Evolutionary conservation across 306 rosid species (phyloP).

Genomic region (Quercus gilva): DNA sequence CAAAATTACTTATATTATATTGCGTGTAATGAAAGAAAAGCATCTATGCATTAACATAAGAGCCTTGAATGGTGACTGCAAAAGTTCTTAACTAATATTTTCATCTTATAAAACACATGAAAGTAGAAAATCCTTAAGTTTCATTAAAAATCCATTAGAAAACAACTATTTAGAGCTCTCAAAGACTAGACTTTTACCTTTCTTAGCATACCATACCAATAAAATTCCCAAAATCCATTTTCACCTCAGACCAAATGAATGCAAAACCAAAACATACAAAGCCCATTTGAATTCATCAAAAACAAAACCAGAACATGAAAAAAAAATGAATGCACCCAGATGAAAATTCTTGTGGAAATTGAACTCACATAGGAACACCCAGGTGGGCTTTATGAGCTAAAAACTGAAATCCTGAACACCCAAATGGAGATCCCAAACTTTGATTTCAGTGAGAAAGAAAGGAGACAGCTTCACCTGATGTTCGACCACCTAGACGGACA

Average conservation of each 20-base stretch:
- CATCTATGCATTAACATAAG: not conserved
- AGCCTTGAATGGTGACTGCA: not conserved
- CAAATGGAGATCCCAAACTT: constrained; percentile 42
- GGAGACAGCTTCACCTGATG: constrained; percentile 46
- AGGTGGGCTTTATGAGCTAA: constrained; percentile 14
- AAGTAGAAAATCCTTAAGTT: constrained; percentile 3
- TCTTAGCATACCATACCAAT: not conserved
- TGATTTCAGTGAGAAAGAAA: constrained; percentile 12
- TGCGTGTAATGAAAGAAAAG: not conserved
- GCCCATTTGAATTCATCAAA: not conserved
- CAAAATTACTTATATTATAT: not conserved
- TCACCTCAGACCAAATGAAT: not conserved
- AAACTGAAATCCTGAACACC: constrained; percentile 17
- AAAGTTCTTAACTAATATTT: not conserved
- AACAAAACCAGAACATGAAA: constrained; percentile 3
- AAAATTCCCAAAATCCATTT: not conserved
- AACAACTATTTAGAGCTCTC: constrained; percentile 7
- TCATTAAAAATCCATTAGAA: not conserved
- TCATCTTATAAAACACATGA: not conserved
- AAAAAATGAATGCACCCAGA: constrained; percentile 19
- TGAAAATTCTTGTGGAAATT: not conserved
- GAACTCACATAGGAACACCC: constrained; percentile 6
- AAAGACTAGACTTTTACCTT: not conserved
- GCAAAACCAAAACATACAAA: not conserved
- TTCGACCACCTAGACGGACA: constrained; percentile 29